phyloP scores from a whole-genome alignment of 805 yeast species.

The Metschnikowia lunata region DNA sequence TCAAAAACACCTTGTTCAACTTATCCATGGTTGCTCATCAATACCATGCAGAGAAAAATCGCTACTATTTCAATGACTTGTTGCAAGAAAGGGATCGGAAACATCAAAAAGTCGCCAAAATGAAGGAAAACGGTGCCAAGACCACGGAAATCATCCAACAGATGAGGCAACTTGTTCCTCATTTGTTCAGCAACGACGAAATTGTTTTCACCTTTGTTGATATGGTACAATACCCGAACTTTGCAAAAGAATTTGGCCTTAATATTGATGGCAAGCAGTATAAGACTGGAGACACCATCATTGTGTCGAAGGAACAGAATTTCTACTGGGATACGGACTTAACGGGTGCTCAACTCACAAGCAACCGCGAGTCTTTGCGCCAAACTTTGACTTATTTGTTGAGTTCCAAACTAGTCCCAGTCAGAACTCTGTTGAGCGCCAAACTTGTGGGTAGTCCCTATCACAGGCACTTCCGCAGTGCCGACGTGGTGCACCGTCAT shows the following conservation, averaged over 20 bases:
- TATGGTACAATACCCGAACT: constrained; percentile 30
- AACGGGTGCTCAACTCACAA: constrained; percentile 33
- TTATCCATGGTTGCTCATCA: constrained; percentile 46
- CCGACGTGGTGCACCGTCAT: constrained; percentile 42
- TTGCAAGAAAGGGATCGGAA: constrained; percentile 32
- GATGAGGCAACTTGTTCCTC: constrained; percentile 47
- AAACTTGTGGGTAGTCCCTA: constrained; percentile 44
- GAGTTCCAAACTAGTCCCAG: constrained; percentile 25
- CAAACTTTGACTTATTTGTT: constrained; percentile 38
- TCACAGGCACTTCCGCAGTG: constrained; percentile 30
- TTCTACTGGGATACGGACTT: constrained; percentile 30
- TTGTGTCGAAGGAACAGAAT: constrained; percentile 44
- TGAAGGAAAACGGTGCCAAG: constrained; percentile 43
- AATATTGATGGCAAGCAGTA: constrained; percentile 29
- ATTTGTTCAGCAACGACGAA: constrained; percentile 40
- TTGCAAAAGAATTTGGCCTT: constrained; percentile 35
- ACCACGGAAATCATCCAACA: constrained; percentile 42
- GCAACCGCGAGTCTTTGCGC: constrained; percentile 29
- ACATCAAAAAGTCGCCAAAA: constrained; percentile 34
- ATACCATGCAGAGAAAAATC: constrained; percentile 42
- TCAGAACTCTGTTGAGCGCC: constrained; percentile 13
- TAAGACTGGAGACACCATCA: constrained; percentile 52
- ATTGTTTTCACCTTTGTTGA: constrained; percentile 51
- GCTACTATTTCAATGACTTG: constrained; percentile 35
- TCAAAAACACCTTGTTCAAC: constrained; percentile 33